Percentiles rank a stretch among this genome's conserved stretches.
phyloP scores from a whole-genome alignment of 352 stramenopile genomes.

The Phytophthora citrophthora region DNA sequence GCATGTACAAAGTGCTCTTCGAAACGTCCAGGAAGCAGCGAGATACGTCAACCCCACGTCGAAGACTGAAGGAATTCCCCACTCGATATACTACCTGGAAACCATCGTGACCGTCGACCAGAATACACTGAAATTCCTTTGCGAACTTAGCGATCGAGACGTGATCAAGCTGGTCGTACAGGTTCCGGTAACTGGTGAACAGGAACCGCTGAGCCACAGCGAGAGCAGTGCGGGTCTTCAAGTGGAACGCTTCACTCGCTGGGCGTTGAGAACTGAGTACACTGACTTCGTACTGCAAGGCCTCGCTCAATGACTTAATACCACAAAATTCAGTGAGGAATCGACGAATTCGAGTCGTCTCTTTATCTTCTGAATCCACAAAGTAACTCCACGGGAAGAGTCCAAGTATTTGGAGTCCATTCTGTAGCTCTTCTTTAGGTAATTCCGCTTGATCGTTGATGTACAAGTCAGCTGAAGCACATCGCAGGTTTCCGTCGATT shows the following conservation, averaged over 20 bases:
- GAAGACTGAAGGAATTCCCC: constrained; percentile 42
- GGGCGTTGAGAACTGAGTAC: constrained; percentile 41
- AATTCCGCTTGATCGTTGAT: constrained; percentile 74
- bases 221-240: constrained; percentile 37
- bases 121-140: constrained; percentile 37
- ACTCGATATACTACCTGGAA: constrained; percentile 68
- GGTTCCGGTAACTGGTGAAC: constrained; percentile 45
- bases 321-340: constrained; percentile 59
- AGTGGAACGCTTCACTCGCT: constrained; percentile 37
- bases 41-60: constrained; percentile 31
- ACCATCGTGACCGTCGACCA: constrained; percentile 48
- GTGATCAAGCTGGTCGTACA: constrained; percentile 56
- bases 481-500: constrained; percentile 21
- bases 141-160: constrained; percentile 34
- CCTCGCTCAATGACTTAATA: constrained; percentile 55
- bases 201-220: constrained; percentile 61
- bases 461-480: constrained; percentile 51
- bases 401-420: constrained; percentile 46
- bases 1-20: constrained; percentile 43
- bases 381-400: constrained; percentile 66
- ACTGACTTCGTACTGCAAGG: constrained; percentile 61
- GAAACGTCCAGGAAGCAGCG: constrained; percentile 57
- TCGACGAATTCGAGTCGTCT: constrained; percentile 19
- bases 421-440: constrained; percentile 36
- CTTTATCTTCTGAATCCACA: constrained; percentile 14